These are phyloP conservation scores for Monosporascus sp. DNA, from an alignment of 2,329 filamentous ascomycete species.

Conservation along the genomic window DNA sequence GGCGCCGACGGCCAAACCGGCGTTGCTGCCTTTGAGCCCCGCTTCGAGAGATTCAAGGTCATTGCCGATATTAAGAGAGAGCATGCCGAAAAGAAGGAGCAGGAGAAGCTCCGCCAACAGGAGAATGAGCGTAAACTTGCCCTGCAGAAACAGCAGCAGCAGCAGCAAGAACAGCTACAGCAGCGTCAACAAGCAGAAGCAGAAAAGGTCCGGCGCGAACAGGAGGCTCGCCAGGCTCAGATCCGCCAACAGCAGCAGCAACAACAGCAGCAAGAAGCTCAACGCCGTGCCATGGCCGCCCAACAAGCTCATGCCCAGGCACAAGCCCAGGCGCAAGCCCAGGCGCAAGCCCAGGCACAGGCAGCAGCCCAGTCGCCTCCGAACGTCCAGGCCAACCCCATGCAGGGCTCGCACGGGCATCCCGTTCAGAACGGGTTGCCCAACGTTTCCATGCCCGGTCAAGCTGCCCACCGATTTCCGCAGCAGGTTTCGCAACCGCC, in stretches of 20 bases:
- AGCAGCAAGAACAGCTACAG: conserved; percentile 38
- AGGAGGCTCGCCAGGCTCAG: not conserved
- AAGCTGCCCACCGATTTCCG: conserved; percentile 42
- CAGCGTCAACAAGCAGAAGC: conserved; percentile 32
- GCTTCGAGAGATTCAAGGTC: conserved; percentile 88
- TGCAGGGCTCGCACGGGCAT: conserved; percentile 39
- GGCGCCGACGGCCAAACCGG: conserved; percentile 65
- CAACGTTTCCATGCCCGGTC: conserved; percentile 36
- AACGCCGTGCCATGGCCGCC: conserved; percentile 11
- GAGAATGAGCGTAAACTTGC: conserved; percentile 52
- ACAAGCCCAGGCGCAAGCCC: conserved; percentile 17
- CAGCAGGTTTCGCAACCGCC: conserved; percentile 56
- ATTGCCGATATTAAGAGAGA: conserved; percentile 78
- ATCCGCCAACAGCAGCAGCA: conserved; percentile 18
- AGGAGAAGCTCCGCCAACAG: conserved; percentile 65
- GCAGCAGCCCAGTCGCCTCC: conserved; percentile 27
- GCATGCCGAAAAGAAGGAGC: conserved; percentile 70
- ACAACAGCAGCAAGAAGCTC: conserved; percentile 26
- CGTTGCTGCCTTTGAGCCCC: conserved; percentile 70
- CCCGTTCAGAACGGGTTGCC: conserved; percentile 37
- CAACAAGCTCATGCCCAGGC: conserved; percentile 24
- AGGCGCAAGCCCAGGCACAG: conserved; percentile 22
- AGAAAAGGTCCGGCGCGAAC: conserved; percentile 16
- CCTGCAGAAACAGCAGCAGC: conserved; percentile 40
- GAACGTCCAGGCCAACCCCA: conserved; percentile 24